A percentile compares a stretch with the other conserved stretches of the same genome.
Evolutionary conservation across 371 early-diverging fungal species (phyloP).

Genomic region (Mortierella sp.): DNA sequence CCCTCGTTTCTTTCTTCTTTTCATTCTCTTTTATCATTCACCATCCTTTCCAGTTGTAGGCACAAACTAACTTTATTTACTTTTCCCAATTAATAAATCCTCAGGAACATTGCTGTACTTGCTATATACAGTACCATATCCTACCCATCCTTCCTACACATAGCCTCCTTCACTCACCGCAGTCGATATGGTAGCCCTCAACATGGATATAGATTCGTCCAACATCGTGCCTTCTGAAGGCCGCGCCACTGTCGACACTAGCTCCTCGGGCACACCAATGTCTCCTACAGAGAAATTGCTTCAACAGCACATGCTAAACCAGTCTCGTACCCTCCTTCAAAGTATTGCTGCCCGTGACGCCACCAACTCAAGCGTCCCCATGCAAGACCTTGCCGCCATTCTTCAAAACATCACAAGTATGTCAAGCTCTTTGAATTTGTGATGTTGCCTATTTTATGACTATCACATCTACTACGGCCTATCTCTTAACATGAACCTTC

Average conservation of each 20-base stretch:
- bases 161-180: not conserved
- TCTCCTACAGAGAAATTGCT: slow-evolving; percentile 31
- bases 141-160: not conserved
- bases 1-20: not conserved
- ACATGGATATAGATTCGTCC: slow-evolving; percentile 23
- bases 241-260: not conserved
- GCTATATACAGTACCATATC: not conserved
- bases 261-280: not conserved
- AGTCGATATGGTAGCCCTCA: slow-evolving; percentile 26
- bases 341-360: slow-evolving; percentile 27
- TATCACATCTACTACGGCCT: not conserved
- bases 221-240: not conserved
- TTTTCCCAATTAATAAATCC: not conserved
- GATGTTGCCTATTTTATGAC: too few species aligned
- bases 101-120: not conserved
- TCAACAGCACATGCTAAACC: slow-evolving; percentile 33
- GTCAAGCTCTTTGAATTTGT: not conserved
- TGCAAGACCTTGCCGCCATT: slow-evolving; percentile 37
- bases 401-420: slow-evolving; percentile 44
- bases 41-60: not conserved
- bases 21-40: not conserved
- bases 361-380: slow-evolving; percentile 5
- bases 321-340: slow-evolving; percentile 34
- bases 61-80: not conserved
- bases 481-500: not conserved